Evolutionary conservation across 1,284 basidiomycete genomes (phyloP).

Genomic region (Sporisorium reilianum): DNA sequence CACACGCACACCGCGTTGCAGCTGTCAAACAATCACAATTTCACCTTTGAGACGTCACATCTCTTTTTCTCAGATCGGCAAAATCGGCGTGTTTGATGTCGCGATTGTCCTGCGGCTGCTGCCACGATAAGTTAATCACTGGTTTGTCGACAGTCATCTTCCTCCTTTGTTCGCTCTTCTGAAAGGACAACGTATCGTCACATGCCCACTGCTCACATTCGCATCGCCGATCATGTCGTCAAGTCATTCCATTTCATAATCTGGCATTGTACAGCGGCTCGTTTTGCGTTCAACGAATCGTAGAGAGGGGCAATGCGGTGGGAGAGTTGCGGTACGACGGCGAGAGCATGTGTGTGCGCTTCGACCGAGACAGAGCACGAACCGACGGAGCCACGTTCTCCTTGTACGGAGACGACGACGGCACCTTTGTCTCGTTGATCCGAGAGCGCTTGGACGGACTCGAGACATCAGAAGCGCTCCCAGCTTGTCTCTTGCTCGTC

Average conservation of each 20-base stretch:
- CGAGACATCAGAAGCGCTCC: background rate
- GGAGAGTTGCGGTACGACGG: conserved; percentile 22
- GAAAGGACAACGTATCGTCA: background rate
- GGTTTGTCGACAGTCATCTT: background rate
- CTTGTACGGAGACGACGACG: conserved; percentile 21
- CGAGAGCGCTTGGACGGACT: conserved; percentile 36
- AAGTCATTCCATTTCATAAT: no score
- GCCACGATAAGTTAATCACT: no score
- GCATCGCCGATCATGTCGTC: background rate
- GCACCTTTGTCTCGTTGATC: background rate
- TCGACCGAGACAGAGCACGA: conserved; percentile 24
- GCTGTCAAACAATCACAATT: conserved; percentile 16
- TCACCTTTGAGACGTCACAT: conserved; percentile 20
- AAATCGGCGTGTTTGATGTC: conserved; percentile 11
- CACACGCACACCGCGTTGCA: conserved; percentile 12
- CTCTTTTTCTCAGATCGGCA: conserved; percentile 14
- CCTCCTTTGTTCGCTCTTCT: background rate
- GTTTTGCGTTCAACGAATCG: conserved; percentile 14
- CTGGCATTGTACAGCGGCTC: background rate
- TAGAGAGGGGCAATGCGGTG: conserved; percentile 36
- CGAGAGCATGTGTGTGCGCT: conserved; percentile 24
- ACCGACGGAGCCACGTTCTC: conserved; percentile 29
- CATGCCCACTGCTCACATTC: background rate
- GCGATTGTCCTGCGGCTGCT: no score
- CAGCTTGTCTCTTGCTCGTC: conserved; percentile 24